A percentile compares a stretch with the other conserved stretches of the same genome.
phyloP scores from a whole-genome alignment of 169 alveolate species.

The Plasmodium cynomolgi region DNA sequence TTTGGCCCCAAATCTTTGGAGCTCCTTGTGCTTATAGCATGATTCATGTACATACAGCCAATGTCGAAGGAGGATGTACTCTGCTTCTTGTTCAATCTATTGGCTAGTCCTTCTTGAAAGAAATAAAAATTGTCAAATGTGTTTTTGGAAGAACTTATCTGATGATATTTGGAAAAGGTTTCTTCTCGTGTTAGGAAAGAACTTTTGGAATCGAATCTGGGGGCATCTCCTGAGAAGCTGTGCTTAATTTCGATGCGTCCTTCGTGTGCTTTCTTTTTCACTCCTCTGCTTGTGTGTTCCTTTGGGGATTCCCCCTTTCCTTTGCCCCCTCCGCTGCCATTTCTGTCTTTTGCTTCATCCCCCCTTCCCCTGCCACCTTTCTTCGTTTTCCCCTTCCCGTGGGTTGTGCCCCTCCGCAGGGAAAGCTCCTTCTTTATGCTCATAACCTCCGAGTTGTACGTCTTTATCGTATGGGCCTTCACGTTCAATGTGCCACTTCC shows the following conservation, averaged over 20 bases:
- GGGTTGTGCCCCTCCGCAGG: slow-evolving; percentile 12
- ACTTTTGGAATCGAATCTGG: not conserved
- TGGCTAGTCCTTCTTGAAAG: slow-evolving; percentile 41
- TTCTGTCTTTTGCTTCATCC: not conserved
- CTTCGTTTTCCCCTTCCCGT: slow-evolving; percentile 9
- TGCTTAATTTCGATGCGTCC: not conserved
- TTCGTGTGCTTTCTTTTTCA: slow-evolving; percentile 9
- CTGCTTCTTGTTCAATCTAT: slow-evolving; percentile 52
- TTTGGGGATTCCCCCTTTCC: not conserved
- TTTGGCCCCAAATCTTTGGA: slow-evolving; percentile 42
- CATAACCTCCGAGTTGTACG: slow-evolving; percentile 38
- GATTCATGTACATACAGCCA: slow-evolving; percentile 71
- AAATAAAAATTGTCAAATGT: slow-evolving; percentile 9
- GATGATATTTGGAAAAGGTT: slow-evolving; percentile 30
- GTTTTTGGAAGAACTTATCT: slow-evolving; percentile 26
- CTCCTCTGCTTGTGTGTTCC: not conserved
- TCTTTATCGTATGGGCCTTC: slow-evolving; percentile 9
- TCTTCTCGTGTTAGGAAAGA: slow-evolving; percentile 22
- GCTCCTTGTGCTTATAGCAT: slow-evolving; percentile 12
- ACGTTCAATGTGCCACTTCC: not conserved
- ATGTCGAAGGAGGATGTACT: slow-evolving; percentile 29
- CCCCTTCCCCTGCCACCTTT: not conserved
- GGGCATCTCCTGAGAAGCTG: not conserved
- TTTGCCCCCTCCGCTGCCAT: not conserved
- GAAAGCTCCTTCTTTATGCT: slow-evolving; percentile 22